Evolutionary conservation across 2,329 filamentous ascomycete genomes (phyloP), one percentile per base, ranked within the genome.

Genomic region (Teratosphaeria gauchensis): DNA sequence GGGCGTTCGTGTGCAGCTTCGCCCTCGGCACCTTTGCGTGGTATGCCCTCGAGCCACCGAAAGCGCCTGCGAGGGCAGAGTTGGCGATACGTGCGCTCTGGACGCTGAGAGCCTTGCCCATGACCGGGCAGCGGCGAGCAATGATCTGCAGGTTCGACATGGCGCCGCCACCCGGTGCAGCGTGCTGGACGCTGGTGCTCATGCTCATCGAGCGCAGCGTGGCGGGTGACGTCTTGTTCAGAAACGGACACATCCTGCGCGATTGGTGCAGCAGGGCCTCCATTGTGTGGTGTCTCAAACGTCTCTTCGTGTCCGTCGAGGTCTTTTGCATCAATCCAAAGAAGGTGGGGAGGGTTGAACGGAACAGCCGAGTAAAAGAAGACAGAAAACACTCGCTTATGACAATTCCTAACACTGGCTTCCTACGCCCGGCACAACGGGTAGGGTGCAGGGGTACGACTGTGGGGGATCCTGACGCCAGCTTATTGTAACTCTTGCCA

Each of bases 141-240:
- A 95, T 85, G 66, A 94, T 85, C 80, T 97, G 94, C 69, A 99
- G 83, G 78, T 96, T 97, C 71, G 91, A 96, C 85, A 97, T 96
- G 76, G 90, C 90, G 70, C 92, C 90, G 66, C 92, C 92, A 69
- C 91, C 89, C 28, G 66, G 65, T 24, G 66, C 88, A 62, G 82
- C 81, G 73, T 84, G 83, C 66, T 79, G 82, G 54, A 77, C 83
- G 72, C 77, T 85, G 75, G 78, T 85, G 57, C 88, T 82, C 60
- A 87, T 90, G 54, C 89, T 95, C 71, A 99, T 84, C 60, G 92
- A 88, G 67, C 94, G 92, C 64, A 99, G 85, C 58, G 91, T 92
- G 67, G 91, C 88, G 66, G 92, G 90, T 42, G 92, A 92, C 38
- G 94, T 92, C 78, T 92, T 90, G 81, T 92, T 92, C 76, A 99